Base-by-base conservation (phyloP, 1,284 basidiomycete species). In the Cryptococcus sp. region DNA sequence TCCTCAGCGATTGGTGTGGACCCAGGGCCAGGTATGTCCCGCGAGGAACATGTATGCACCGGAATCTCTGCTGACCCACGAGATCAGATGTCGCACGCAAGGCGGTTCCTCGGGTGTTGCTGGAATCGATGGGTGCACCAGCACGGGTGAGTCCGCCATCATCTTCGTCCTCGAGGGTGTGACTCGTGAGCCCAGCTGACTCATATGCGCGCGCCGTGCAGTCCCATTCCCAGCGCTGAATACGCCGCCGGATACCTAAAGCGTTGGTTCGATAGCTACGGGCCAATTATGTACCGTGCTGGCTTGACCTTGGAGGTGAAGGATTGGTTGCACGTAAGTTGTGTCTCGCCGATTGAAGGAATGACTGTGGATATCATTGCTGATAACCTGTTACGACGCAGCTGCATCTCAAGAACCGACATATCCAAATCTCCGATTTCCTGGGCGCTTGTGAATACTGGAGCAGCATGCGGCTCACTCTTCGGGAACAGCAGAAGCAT, bases 41-140 rank as follows among this genome's bases (percentile, higher is more conserved):
- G 2, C 33, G 21, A n/a, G n/a, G n/a, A n/a, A n/a, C n/a, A n/a
- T n/a, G n/a, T n/a, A n/a, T n/a, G n/a, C n/a, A n/a, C n/a, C n/a
- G 28, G 28, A 4, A 33, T 5, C 28, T 9, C 28, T 33, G 28
- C 28, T 33, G 5, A 33, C 28, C 28, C 28, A 33, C 42, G 52
- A 36, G 53, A 18, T 20, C 43, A 65, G 66, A 38, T 67, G 11
- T 53, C 59, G 1, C 52, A 63, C 13, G 52, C 58, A 40, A 37
- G 55, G 16, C 36, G 60, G 13, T 64, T 69, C 38, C 9, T 65
- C n/a, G 47, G 48, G n/a, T 61, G 58, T 18, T 57, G 53, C 45
- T 69, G 67, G 67, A 60, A 62, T 18, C 35, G 67, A 42, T 69
- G 63, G 63, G 46, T 46, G 1, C 16, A 56, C 16, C 58, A 69